Evolutionary conservation across 176 grass and related monocot species (phyloP).

Genomic region (Triticum turgidum): DNA sequence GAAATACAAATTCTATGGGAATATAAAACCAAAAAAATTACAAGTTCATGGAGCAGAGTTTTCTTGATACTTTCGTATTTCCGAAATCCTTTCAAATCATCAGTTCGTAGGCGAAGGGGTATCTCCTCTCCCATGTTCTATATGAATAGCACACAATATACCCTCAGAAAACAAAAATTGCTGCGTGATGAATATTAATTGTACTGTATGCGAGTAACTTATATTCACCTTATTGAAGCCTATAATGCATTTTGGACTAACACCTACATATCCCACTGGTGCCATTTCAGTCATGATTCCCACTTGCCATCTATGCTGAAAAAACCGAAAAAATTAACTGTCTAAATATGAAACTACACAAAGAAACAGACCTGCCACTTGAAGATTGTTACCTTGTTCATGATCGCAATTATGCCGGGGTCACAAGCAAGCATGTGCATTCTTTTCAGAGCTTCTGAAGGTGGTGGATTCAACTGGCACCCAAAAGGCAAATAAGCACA

Average conservation of each 20-base stretch:
- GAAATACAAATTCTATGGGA: conserved; percentile 15
- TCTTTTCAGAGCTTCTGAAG: conserved; percentile 88
- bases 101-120: conserved; percentile 85
- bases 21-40: conserved; percentile 29
- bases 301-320: conserved; percentile 89
- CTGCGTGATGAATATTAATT: not conserved
- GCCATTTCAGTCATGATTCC: conserved; percentile 98
- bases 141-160: conserved; percentile 30
- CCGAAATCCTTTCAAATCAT: conserved; percentile 95
- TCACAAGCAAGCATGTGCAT: conserved; percentile 99
- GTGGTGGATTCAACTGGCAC: conserved; percentile 74
- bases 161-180: conserved; percentile 22
- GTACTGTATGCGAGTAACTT: not conserved
- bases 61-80: conserved; percentile 95
- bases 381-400: conserved; percentile 84
- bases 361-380: conserved; percentile 2
- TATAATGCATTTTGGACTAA: conserved; percentile 90
- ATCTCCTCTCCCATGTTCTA: conserved; percentile 96
- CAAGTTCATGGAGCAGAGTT: conserved; percentile 96
- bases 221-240: conserved; percentile 89
- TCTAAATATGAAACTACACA: conserved; percentile 12
- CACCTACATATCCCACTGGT: conserved; percentile 87
- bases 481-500: conserved; percentile 9
- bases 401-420: conserved; percentile 90
- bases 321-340: not conserved